Evolutionary conservation across 305 asterid genomes (phyloP).

Genomic region (Nicotiana rustica): DNA sequence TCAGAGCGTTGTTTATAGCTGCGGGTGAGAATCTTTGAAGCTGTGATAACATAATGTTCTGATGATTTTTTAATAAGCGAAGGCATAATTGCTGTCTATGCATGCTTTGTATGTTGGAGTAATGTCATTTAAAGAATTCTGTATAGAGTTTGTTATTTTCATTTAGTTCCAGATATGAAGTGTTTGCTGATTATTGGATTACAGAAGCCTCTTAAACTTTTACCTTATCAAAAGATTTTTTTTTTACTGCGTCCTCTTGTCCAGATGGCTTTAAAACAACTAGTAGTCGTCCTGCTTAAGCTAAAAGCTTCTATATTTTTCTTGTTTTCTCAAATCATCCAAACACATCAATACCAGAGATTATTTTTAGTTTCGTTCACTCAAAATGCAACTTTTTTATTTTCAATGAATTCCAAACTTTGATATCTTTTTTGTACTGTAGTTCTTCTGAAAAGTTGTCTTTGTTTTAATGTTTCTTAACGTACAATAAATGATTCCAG

Average conservation of each 20-base stretch:
- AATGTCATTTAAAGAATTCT: constrained; percentile 16
- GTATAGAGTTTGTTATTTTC: constrained; percentile 18
- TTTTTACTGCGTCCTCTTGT: neutral
- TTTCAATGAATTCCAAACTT: constrained; percentile 27
- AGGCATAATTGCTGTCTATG: constrained; percentile 12
- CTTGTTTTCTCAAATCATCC: constrained; percentile 9
- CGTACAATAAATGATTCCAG: constrained; percentile 19
- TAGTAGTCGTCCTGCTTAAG: neutral
- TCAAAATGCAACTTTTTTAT: neutral
- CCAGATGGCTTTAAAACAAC: constrained; percentile 11
- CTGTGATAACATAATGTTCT: neutral
- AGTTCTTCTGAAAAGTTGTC: neutral
- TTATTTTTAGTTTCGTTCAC: neutral
- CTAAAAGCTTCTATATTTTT: neutral
- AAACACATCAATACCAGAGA: neutral
- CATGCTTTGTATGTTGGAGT: constrained; percentile 15
- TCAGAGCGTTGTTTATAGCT: constrained; percentile 78
- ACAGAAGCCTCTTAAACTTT: neutral
- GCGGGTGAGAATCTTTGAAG: constrained; percentile 67
- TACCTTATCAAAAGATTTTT: too few relatives aligned
- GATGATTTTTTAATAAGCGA: neutral
- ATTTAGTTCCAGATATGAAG: constrained; percentile 22
- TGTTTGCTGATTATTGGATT: neutral
- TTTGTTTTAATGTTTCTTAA: neutral
- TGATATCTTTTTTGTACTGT: neutral